Conservation (phyloP, 169 alveolate genomes). For the Plasmodium vivax region DNA sequence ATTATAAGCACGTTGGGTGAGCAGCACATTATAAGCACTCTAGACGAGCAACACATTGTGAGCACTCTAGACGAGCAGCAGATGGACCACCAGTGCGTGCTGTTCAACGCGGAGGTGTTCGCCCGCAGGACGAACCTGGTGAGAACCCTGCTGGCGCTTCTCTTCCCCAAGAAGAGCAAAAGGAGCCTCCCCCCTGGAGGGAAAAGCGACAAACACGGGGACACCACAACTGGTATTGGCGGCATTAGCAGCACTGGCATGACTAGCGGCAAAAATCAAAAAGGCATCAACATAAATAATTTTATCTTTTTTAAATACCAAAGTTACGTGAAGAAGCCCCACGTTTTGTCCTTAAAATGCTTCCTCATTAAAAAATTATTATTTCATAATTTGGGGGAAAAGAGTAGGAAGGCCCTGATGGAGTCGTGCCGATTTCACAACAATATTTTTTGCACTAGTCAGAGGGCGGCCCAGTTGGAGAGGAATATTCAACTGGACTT, state of each 20-base stretch:
- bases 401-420: slow-evolving; percentile 3
- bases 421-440: slow-evolving; percentile 66
- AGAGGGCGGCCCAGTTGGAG: slow-evolving; percentile 36
- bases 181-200: not conserved
- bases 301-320: slow-evolving; percentile 58
- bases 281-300: slow-evolving; percentile 30
- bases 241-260: not conserved
- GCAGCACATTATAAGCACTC: too few relatives aligned
- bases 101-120: slow-evolving; percentile 45
- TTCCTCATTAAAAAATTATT: slow-evolving; percentile 62
- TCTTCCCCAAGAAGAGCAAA: not conserved
- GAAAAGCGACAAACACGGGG: not conserved
- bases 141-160: slow-evolving; percentile 3
- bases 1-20: too few relatives aligned
- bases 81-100: not conserved
- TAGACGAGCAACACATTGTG: not conserved
- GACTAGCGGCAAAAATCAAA: not conserved
- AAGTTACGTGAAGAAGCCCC: slow-evolving; percentile 41
- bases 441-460: slow-evolving; percentile 27
- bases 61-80: not conserved
- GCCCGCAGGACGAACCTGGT: slow-evolving; percentile 7
- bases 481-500: slow-evolving; percentile 34
- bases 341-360: slow-evolving; percentile 40
- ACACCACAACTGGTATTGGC: not conserved
- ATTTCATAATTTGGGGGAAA: slow-evolving; percentile 18